Evolutionary conservation across 2,329 filamentous ascomycete species (phyloP), one percentile per base, ranked within the genome.

Genomic region (Beauveria asiatica): DNA sequence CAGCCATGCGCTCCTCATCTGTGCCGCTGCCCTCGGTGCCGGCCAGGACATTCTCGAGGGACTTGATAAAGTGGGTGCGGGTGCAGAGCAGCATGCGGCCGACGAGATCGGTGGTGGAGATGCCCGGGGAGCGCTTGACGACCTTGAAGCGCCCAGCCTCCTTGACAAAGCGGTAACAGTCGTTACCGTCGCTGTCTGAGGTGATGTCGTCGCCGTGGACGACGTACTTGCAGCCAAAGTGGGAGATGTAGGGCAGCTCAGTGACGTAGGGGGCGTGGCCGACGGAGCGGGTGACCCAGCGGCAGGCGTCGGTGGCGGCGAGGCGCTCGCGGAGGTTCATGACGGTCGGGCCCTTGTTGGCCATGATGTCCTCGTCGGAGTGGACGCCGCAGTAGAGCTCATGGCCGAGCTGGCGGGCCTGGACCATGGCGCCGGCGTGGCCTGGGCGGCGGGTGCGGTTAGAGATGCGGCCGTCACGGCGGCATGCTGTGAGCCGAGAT

Each of bases 111-210:
- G 94, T 99, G 2, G 94, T 99, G 10, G 91, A 96, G 69, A 99
- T 99, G 62, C 91, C 92, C 0, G 94, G 94, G 2, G 94, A 97
- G 64, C 94, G 84, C 78, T 96, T 96, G 50, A 99, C 94, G 19
- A 99, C 91, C 76, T 95, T 92, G 83, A 99, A 99, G 48, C 94
- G 84, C 13, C 88, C 88, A 1, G 93, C 94, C 45, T 89, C 87
- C 76, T 99, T 99, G 69, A 99, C 94, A 70, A 93, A 97, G 62
- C 94, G 89, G 77, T 99, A 99, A 77, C 93, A 97, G 77, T 99
- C 94, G 72, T 96, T 88, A 46, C 94, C 94, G 66, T 86, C 86
- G 71, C 89, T 90, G 75, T 99, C 94, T 0, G 92, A 96, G 3
- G 94, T 97, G 70, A 97, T 96, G 74, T 97, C 93, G 73, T 97